A percentile compares a stretch with the other conserved stretches of the same genome.
phyloP scores from a whole-genome alignment of 306 rosid genomes.

The Casuarina glauca region DNA sequence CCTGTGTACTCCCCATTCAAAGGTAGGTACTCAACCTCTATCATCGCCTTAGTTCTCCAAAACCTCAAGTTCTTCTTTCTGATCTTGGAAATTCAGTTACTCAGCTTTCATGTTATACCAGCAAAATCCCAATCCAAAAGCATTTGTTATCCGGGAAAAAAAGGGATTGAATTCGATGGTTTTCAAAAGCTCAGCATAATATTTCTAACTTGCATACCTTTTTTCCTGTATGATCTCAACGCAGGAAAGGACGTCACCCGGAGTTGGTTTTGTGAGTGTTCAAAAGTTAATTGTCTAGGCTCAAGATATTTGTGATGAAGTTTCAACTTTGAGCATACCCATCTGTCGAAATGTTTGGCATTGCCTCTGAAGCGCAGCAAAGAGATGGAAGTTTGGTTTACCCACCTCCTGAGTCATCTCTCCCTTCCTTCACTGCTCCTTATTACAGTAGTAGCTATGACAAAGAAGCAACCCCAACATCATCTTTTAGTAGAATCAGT shows the following conservation, averaged over 20 bases:
- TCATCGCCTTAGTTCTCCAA: conserved; percentile 10
- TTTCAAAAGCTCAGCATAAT: background rate
- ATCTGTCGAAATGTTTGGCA: conserved; percentile 38
- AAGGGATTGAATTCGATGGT: conserved; percentile 2
- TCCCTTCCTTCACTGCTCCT: conserved; percentile 29
- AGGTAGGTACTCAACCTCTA: conserved; percentile 21
- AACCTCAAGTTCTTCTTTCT: conserved; percentile 10
- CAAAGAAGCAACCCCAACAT: conserved; percentile 36
- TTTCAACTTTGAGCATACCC: conserved; percentile 8
- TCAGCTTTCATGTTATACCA: conserved; percentile 1
- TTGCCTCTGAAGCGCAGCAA: conserved; percentile 23
- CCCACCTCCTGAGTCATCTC: conserved; percentile 37
- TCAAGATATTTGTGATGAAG: background rate
- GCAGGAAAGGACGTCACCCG: conserved; percentile 13
- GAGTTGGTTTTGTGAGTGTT: background rate
- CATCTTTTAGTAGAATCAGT: conserved; percentile 58
- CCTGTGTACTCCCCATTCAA: conserved; percentile 9
- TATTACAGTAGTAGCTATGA: conserved; percentile 14
- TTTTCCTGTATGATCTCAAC: conserved; percentile 8
- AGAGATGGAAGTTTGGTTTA: conserved; percentile 33
- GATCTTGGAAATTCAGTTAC: background rate
- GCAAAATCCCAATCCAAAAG: background rate
- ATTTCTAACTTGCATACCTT: conserved; percentile 8
- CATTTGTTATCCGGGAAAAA: conserved; percentile 9
- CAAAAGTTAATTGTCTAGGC: conserved; percentile 6